Conservation (phyloP, 805 yeast species). For the Wickerhamiella siamensis region DNA sequence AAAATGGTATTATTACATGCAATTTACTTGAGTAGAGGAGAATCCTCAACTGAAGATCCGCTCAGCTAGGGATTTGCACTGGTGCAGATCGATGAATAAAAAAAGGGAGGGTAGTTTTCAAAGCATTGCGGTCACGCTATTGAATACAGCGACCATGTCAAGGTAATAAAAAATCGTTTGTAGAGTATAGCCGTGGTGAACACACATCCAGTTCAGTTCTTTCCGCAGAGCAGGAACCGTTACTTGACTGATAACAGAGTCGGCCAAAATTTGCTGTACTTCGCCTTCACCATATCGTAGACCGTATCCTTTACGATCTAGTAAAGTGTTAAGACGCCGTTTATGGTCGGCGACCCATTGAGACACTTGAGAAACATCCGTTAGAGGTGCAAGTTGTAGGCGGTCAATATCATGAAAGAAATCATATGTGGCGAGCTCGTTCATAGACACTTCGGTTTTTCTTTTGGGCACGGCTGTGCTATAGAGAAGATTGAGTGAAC, state of each 20-base stretch:
- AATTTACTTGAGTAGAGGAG: too few species aligned
- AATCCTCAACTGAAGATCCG: too few species aligned
- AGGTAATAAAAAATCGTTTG: slow-evolving; percentile 7
- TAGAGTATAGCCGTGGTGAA: slow-evolving; percentile 6
- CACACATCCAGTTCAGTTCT: slow-evolving; percentile 8
- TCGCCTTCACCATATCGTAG: background rate
- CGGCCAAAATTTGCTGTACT: slow-evolving; percentile 4
- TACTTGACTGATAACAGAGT: slow-evolving; percentile 5
- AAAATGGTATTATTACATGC: too few species aligned
- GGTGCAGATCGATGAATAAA: too few species aligned
- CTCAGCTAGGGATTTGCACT: too few species aligned
- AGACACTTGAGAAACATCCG: background rate
- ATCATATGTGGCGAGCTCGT: background rate
- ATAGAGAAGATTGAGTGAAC: too few species aligned
- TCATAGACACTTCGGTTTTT: too few species aligned
- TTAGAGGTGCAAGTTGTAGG: background rate
- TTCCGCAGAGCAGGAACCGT: slow-evolving; percentile 4
- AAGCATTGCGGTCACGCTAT: background rate
- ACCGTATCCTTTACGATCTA: background rate
- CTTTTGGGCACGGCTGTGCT: too few species aligned
- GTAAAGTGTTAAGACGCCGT: background rate
- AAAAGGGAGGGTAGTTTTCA: too few species aligned
- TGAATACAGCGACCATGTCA: slow-evolving; percentile 3
- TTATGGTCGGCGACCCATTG: slow-evolving; percentile 1
- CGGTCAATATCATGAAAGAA: background rate